Percentiles rank a stretch among this genome's conserved stretches.
Evolutionary conservation across 805 yeast genomes (phyloP).

Genomic region (Wickerhamiella siamensis): DNA sequence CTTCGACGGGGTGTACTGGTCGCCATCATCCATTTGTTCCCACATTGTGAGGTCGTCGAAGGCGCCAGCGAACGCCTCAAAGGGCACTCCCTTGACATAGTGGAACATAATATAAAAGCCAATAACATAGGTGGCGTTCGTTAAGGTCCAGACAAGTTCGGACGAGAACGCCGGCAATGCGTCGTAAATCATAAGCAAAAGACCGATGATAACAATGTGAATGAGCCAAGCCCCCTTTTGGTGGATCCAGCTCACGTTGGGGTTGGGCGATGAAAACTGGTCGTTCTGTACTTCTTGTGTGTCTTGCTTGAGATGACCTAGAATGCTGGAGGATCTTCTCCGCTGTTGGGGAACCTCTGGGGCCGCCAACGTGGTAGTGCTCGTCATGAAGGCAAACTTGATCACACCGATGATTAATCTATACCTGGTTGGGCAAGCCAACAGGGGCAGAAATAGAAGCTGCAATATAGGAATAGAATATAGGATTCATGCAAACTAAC

Average conservation of each 20-base stretch:
- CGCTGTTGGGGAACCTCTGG: slow-evolving; percentile 6
- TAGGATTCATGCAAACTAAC: too few relatives aligned
- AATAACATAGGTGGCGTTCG: slow-evolving; percentile 76
- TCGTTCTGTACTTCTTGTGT: slow-evolving; percentile 83
- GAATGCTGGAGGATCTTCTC: slow-evolving; percentile 70
- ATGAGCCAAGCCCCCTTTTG: slow-evolving; percentile 90
- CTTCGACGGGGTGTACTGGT: slow-evolving; percentile 92
- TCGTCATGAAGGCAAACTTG: not conserved
- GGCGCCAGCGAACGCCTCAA: slow-evolving; percentile 89
- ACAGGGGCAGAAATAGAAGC: too few relatives aligned
- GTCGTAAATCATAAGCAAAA: slow-evolving; percentile 64
- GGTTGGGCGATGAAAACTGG: slow-evolving; percentile 74
- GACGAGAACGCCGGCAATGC: slow-evolving; percentile 66
- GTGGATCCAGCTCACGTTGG: slow-evolving; percentile 94
- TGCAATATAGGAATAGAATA: too few relatives aligned
- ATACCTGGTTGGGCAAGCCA: too few relatives aligned
- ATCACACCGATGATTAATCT: too few relatives aligned
- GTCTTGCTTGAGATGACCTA: slow-evolving; percentile 89
- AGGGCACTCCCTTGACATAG: slow-evolving; percentile 91
- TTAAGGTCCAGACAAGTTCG: slow-evolving; percentile 86
- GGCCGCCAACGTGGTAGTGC: not conserved
- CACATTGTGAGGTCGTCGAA: slow-evolving; percentile 94
- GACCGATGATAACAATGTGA: slow-evolving; percentile 66
- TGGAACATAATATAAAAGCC: slow-evolving; percentile 96
- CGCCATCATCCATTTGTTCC: slow-evolving; percentile 96